Evolutionary conservation across 2,329 filamentous ascomycete genomes (phyloP).

Genomic region (Lachnellula hyalina): DNA sequence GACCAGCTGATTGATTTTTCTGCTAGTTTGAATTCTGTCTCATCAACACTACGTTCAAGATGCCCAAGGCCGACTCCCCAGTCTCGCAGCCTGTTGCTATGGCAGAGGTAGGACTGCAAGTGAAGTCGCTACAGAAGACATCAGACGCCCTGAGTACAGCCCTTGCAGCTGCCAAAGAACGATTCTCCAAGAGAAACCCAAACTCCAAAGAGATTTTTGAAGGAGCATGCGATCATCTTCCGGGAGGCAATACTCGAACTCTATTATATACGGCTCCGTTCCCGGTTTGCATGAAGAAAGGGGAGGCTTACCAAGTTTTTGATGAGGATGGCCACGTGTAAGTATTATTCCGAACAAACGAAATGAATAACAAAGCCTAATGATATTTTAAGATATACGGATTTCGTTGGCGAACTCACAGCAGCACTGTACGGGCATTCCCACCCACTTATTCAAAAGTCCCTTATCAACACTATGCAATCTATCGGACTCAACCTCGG

Average conservation of each 20-base stretch:
- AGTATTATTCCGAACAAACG: conserved; percentile 16
- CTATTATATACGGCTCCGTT: conserved; percentile 22
- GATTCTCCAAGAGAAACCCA: conserved; percentile 13
- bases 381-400: conserved; percentile 40
- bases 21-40: too few species aligned
- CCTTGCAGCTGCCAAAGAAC: neutral
- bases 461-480: conserved; percentile 41
- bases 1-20: too few species aligned
- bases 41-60: too few species aligned
- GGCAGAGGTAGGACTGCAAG: too few species aligned
- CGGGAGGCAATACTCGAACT: conserved; percentile 25
- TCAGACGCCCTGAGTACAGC: neutral
- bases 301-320: neutral
- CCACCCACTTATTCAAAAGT: conserved; percentile 45
- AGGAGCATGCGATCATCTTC: conserved; percentile 21
- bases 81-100: too few species aligned
- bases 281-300: conserved; percentile 4
- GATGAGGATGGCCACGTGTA: neutral
- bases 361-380: neutral
- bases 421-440: conserved; percentile 64
- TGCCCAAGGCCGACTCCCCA: too few species aligned
- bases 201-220: conserved; percentile 14
- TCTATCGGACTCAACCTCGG: conserved; percentile 47
- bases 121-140: too few species aligned
- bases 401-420: conserved; percentile 58